These are phyloP conservation scores for Huiozyma sinensis DNA, from an alignment of 805 yeast genomes.

Conservation along the genomic window DNA sequence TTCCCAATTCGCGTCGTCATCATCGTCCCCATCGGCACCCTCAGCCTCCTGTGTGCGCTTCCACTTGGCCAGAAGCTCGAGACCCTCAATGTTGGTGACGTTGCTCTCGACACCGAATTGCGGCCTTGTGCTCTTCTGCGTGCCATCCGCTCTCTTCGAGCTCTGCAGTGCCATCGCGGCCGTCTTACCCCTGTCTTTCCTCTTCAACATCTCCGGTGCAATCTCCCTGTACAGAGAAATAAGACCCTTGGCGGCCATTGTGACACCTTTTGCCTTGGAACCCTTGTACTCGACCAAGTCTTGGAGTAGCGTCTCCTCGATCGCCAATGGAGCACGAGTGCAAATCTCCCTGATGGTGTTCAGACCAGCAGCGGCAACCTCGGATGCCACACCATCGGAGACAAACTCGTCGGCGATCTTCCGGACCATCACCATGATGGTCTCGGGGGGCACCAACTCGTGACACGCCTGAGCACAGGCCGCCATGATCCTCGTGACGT, in stretches of 20 bases:
- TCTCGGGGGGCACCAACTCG: slow-evolving; percentile 95
- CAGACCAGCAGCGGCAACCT: slow-evolving; percentile 96
- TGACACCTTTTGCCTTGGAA: slow-evolving; percentile 87
- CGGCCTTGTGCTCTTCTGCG: slow-evolving; percentile 25
- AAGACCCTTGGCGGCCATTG: slow-evolving; percentile 86
- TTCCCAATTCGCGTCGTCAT: slow-evolving; percentile 53
- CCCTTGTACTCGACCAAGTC: slow-evolving; percentile 87
- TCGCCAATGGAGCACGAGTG: slow-evolving; percentile 89
- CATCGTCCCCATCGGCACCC: slow-evolving; percentile 44
- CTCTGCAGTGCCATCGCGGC: slow-evolving; percentile 75
- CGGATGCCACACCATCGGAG: slow-evolving; percentile 95
- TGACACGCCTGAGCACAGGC: slow-evolving; percentile 95
- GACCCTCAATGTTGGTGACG: slow-evolving; percentile 75
- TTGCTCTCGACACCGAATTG: slow-evolving; percentile 67
- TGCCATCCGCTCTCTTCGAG: slow-evolving; percentile 38
- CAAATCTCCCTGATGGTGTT: slow-evolving; percentile 91
- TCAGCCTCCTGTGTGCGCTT: slow-evolving; percentile 37
- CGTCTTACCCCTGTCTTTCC: slow-evolving; percentile 86
- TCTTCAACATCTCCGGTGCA: slow-evolving; percentile 89
- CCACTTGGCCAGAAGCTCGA: slow-evolving; percentile 87
- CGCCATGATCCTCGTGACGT: slow-evolving; percentile 94
- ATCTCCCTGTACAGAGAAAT: slow-evolving; percentile 82
- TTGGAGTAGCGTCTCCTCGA: slow-evolving; percentile 76
- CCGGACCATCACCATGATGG: slow-evolving; percentile 65
- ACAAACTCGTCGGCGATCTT: slow-evolving; percentile 96